Conservation (phyloP, 208 protist species). For the Leishmania amazonensis region DNA sequence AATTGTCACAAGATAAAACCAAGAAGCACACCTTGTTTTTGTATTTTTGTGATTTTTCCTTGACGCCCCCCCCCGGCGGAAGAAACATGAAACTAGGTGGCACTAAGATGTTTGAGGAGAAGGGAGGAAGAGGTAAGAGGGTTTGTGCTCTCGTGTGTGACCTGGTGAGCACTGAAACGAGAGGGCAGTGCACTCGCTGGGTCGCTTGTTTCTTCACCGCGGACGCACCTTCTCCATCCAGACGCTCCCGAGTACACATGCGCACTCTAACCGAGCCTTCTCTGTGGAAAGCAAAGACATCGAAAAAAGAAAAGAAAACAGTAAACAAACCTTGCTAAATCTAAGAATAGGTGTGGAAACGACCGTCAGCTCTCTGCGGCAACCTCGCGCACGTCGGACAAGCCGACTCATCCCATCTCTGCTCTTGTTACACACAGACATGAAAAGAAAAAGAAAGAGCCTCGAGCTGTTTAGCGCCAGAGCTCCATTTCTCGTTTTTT, state of each 20-base stretch:
- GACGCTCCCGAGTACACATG: neutral
- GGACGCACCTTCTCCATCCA: neutral
- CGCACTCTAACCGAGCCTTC: neutral
- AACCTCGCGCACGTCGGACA: neutral
- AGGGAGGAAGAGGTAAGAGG: neutral
- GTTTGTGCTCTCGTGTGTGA: neutral
- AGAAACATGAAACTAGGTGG: neutral
- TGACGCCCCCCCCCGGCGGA: too few species aligned
- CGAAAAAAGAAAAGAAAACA: neutral
- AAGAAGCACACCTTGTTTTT: neutral
- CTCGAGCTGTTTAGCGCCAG: neutral
- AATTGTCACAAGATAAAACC: neutral
- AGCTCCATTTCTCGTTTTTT: neutral
- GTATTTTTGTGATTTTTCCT: neutral
- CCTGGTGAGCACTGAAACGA: neutral
- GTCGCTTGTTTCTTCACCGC: neutral
- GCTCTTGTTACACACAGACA: neutral
- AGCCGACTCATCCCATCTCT: neutral
- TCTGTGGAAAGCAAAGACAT: neutral
- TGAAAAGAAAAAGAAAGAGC: neutral
- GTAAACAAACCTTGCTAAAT: neutral
- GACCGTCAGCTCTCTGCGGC: neutral
- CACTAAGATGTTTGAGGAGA: neutral
- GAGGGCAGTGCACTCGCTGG: neutral
- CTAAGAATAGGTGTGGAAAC: neutral